A percentile compares a stretch with the other conserved stretches of the same genome.
Evolutionary conservation across 2,329 filamentous ascomycete species (phyloP).

Genomic region (Aspergillus hiratsukae): DNA sequence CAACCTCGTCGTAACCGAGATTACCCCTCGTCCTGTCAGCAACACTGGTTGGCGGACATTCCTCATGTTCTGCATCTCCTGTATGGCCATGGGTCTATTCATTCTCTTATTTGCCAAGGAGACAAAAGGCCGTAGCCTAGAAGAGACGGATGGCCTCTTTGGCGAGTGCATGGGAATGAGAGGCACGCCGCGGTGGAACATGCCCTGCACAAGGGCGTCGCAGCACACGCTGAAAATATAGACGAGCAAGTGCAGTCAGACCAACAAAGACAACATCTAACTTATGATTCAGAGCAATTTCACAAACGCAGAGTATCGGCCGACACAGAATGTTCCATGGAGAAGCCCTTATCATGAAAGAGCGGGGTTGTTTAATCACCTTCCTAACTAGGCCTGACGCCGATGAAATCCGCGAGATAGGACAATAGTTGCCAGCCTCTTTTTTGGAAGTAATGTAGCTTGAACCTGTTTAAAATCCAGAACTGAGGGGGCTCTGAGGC

Average conservation of each 20-base stretch:
- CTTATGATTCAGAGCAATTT: background rate
- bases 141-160: conserved; percentile 37
- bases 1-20: conserved; percentile 40
- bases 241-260: conserved; percentile 7
- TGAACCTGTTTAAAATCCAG: background rate
- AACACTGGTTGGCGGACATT: conserved; percentile 38
- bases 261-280: conserved; percentile 6
- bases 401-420: too few relatives aligned
- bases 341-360: background rate
- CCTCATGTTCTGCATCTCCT: conserved; percentile 41
- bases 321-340: background rate
- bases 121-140: conserved; percentile 34
- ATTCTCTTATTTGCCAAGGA: conserved; percentile 37
- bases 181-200: conserved; percentile 22
- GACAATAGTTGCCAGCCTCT: too few relatives aligned
- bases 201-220: conserved; percentile 22
- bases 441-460: too few relatives aligned
- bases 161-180: conserved; percentile 23
- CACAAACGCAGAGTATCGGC: background rate
- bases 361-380: background rate
- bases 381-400: too few relatives aligned
- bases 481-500: background rate
- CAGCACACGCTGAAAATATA: conserved; percentile 18
- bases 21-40: conserved; percentile 39
- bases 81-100: conserved; percentile 33